A percentile compares a stretch with the other conserved stretches of the same genome.
phyloP scores from a whole-genome alignment of 2,329 filamentous ascomycete species.

The Neoscytalidium dimidiatum region DNA sequence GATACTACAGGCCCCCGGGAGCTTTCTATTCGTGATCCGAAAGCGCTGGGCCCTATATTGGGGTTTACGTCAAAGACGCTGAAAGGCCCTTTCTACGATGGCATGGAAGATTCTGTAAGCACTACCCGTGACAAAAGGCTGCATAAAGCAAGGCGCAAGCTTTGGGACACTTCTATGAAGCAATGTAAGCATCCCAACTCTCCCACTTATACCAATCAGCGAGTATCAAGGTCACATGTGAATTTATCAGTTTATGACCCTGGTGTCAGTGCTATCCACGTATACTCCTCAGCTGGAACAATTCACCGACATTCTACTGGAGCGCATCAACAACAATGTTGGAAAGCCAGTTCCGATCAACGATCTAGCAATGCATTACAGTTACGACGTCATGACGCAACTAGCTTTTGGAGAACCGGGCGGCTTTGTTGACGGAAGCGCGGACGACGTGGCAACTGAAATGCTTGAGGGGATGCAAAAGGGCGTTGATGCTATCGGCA shows the following conservation, averaged over 20 bases:
- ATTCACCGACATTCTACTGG: background rate
- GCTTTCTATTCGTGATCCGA: background rate
- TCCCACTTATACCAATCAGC: background rate
- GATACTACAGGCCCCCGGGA: constrained; percentile 25
- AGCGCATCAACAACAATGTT: background rate
- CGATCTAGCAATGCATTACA: constrained; percentile 38
- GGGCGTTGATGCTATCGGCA: constrained; percentile 34
- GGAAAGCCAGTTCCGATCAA: background rate
- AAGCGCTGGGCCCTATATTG: background rate
- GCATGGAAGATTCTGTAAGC: constrained; percentile 30
- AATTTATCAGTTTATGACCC: background rate
- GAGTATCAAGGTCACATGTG: background rate
- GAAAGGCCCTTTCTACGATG: constrained; percentile 18
- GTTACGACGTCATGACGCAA: constrained; percentile 56
- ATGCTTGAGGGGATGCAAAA: constrained; percentile 44
- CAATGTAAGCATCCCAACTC: constrained; percentile 20
- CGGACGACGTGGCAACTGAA: constrained; percentile 30
- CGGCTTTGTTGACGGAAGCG: constrained; percentile 33
- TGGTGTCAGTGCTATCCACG: background rate
- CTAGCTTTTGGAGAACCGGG: constrained; percentile 44
- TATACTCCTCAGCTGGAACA: background rate
- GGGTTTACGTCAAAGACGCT: constrained; percentile 4
- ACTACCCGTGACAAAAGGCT: constrained; percentile 32
- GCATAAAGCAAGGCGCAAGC: constrained; percentile 32
- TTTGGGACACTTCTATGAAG: constrained; percentile 38